Percentiles rank a stretch among this genome's conserved stretches.
Conservation (phyloP, 257 asterid species). For the Scutellaria galericulata region DNA sequence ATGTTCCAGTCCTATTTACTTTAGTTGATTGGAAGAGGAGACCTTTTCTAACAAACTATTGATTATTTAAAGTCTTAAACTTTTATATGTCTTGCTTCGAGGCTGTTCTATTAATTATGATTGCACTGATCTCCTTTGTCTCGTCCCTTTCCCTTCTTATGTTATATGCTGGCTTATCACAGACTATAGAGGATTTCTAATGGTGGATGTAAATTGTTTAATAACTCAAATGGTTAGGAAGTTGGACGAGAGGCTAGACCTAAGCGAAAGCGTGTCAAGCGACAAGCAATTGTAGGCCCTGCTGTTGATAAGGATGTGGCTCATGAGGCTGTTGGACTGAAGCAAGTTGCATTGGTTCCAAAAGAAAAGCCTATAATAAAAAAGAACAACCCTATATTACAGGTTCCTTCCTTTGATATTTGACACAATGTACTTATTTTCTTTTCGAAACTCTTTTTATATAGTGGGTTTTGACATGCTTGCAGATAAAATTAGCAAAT, state of each 20-base stretch:
- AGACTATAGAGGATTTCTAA: neutral
- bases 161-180: neutral
- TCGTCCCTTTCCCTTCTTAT: slow-evolving; percentile 1
- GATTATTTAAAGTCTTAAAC: slow-evolving; percentile 7
- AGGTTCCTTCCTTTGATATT: slow-evolving; percentile 53
- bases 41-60: neutral
- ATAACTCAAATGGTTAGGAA: slow-evolving; percentile 56
- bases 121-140: slow-evolving; percentile 5
- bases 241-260: slow-evolving; percentile 46
- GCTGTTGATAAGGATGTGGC: slow-evolving; percentile 80
- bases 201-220: slow-evolving; percentile 29
- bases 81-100: neutral
- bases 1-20: neutral
- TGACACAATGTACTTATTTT: slow-evolving; percentile 13
- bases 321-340: slow-evolving; percentile 93
- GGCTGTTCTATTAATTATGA: neutral
- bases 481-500: slow-evolving; percentile 84
- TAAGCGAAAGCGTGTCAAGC: slow-evolving; percentile 67
- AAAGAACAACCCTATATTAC: slow-evolving; percentile 74
- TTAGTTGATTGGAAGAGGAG: neutral
- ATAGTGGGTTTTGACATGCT: slow-evolving; percentile 29
- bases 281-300: slow-evolving; percentile 80
- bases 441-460: slow-evolving; percentile 18
- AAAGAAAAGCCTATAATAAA: slow-evolving; percentile 79
- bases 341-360: slow-evolving; percentile 72